phyloP scores from a whole-genome alignment of 108 stramenopile genomes.

The Skeletonema costatum region DNA sequence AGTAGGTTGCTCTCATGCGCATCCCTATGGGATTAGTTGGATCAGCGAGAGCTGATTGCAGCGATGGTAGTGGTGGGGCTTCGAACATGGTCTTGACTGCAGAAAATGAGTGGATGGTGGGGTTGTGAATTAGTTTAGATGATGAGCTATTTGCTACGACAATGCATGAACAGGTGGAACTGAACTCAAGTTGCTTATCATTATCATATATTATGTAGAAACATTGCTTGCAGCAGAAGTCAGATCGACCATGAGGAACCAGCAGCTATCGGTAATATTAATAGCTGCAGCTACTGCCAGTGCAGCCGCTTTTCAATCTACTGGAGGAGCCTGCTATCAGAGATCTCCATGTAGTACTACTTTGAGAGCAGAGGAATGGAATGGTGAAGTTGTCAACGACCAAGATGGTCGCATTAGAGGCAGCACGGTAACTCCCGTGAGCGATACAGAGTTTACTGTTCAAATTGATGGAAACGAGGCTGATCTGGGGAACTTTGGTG shows the following conservation, averaged over 20 bases:
- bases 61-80: constrained; percentile 57
- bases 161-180: too few relatives aligned
- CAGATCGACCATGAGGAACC: neutral
- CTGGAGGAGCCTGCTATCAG: neutral
- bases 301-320: neutral
- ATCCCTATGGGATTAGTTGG: constrained; percentile 80
- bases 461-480: constrained; percentile 77
- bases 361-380: constrained; percentile 51
- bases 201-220: too few relatives aligned
- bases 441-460: constrained; percentile 70
- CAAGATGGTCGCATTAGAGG: constrained; percentile 63
- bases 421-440: constrained; percentile 54
- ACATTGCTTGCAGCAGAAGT: too few relatives aligned
- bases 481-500: constrained; percentile 76
- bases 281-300: neutral
- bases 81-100: constrained; percentile 45
- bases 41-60: constrained; percentile 51
- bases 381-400: constrained; percentile 63
- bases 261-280: neutral
- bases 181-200: too few relatives aligned
- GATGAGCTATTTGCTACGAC: too few relatives aligned
- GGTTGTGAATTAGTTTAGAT: too few relatives aligned
- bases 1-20: constrained; percentile 92
- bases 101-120: too few relatives aligned
- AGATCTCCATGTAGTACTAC: neutral